Percentiles rank a stretch among this genome's conserved stretches.
These are phyloP conservation scores for Chenopodium formosanum DNA, from an alignment of 148 eudicot species.

Conservation along the genomic window DNA sequence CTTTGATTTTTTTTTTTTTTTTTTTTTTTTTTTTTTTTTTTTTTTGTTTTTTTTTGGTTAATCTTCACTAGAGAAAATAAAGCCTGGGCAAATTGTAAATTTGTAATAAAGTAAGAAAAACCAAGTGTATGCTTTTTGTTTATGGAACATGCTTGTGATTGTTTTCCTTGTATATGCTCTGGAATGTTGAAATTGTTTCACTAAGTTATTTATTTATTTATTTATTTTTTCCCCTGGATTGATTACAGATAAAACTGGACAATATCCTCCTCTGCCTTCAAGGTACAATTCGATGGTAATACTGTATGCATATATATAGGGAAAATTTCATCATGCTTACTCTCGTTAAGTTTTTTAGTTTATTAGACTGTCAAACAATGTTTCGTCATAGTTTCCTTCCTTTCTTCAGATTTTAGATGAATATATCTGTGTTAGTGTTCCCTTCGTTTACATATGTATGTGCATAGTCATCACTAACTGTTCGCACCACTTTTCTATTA, in stretches of 20 bases:
- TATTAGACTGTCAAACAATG: background rate
- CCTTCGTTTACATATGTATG: background rate
- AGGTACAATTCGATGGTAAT: slow-evolving; percentile 19
- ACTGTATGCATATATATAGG: background rate
- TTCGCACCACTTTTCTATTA: background rate
- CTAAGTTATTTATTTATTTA: background rate
- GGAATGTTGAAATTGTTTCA: background rate
- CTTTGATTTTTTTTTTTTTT: background rate
- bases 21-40: background rate
- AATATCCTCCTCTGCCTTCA: slow-evolving; percentile 46
- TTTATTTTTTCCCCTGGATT: background rate
- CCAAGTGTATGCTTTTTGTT: background rate
- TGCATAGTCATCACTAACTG: background rate
- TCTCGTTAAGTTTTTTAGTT: slow-evolving; percentile 1
- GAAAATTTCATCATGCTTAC: slow-evolving; percentile 3
- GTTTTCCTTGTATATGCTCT: background rate
- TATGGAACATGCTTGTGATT: background rate
- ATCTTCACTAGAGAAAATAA: background rate
- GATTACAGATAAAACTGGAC: slow-evolving; percentile 60
- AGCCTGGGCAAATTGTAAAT: background rate
- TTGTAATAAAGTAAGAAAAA: background rate
- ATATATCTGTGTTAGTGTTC: background rate
- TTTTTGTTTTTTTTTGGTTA: background rate
- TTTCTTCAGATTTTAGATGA: background rate
- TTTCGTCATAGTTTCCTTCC: background rate